Conservation (phyloP, 2,329 filamentous ascomycete genomes). For the Emergomyces orientalis region DNA sequence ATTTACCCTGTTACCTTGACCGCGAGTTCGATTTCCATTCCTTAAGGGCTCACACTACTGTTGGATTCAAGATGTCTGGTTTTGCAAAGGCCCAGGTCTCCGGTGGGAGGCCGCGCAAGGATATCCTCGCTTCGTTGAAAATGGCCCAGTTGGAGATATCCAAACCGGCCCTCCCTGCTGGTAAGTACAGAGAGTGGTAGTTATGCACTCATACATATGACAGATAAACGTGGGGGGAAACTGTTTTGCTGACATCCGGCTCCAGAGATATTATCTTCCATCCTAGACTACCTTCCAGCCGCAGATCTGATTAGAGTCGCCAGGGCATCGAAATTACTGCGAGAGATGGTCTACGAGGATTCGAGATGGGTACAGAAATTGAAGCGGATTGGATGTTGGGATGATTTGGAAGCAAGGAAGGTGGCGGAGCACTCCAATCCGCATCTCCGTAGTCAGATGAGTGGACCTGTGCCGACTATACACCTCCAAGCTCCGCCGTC, state of each 20-base stretch:
- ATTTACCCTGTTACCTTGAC: neutral
- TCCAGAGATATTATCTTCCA: conserved; percentile 73
- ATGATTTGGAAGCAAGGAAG: conserved; percentile 73
- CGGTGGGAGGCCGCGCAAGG: conserved; percentile 32
- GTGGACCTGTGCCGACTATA: conserved; percentile 1
- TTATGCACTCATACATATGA: neutral
- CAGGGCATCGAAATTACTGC: conserved; percentile 71
- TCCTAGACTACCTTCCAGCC: conserved; percentile 82
- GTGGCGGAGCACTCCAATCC: conserved; percentile 61
- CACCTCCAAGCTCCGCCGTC: neutral
- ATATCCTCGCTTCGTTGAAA: conserved; percentile 66
- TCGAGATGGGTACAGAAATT: conserved; percentile 85
- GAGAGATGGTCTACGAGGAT: conserved; percentile 98
- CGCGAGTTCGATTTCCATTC: neutral
- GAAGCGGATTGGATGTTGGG: conserved; percentile 83
- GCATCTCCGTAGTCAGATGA: conserved; percentile 4
- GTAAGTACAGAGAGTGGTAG: conserved; percentile 39
- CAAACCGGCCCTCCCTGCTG: conserved; percentile 72
- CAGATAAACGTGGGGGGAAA: conserved; percentile 8
- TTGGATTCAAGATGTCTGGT: conserved; percentile 1
- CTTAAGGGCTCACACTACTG: neutral
- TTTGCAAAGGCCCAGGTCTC: conserved; percentile 20
- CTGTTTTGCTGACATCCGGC: conserved; percentile 19
- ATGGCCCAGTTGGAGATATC: conserved; percentile 70
- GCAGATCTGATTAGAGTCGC: conserved; percentile 79